Conservation (phyloP, 768 basidiomycete genomes). For the Lentinula sp. region DNA sequence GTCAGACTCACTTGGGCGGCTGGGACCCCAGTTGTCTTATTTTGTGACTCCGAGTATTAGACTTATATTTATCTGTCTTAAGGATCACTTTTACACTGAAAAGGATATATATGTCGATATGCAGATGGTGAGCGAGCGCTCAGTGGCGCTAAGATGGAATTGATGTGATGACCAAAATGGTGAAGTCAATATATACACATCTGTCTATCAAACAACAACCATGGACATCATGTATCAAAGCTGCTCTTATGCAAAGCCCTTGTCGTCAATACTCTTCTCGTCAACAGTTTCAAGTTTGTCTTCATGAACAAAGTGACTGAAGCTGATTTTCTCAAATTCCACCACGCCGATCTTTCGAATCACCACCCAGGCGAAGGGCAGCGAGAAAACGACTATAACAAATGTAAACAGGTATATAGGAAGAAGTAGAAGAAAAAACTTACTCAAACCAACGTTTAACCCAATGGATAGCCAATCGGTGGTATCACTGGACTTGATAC, state of each 20-base stretch:
- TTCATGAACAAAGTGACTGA: conserved; percentile 8
- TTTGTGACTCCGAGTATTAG: too few relatives aligned
- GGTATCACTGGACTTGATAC: conserved; percentile 25
- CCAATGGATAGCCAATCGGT: conserved; percentile 28
- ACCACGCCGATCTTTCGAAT: conserved; percentile 25
- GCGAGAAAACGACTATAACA: conserved; percentile 19
- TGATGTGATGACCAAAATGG: too few relatives aligned
- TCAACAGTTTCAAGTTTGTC: neutral
- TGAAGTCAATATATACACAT: too few relatives aligned
- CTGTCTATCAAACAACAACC: too few relatives aligned
- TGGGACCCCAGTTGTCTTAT: too few relatives aligned
- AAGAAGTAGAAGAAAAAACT: conserved; percentile 1
- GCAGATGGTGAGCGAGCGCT: too few relatives aligned
- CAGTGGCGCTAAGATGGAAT: too few relatives aligned
- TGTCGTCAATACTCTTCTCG: conserved; percentile 4
- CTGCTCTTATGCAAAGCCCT: neutral
- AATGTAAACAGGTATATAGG: neutral
- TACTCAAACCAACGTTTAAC: conserved; percentile 25
- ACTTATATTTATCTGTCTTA: too few relatives aligned
- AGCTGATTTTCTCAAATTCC: conserved; percentile 19
- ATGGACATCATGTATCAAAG: too few relatives aligned
- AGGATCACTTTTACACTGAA: too few relatives aligned
- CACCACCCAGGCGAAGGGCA: conserved; percentile 24
- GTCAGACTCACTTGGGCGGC: too few relatives aligned
- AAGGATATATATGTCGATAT: too few relatives aligned